Evolutionary conservation across 176 grass and related monocot genomes (phyloP).

Genomic region (Triticum urartu): DNA sequence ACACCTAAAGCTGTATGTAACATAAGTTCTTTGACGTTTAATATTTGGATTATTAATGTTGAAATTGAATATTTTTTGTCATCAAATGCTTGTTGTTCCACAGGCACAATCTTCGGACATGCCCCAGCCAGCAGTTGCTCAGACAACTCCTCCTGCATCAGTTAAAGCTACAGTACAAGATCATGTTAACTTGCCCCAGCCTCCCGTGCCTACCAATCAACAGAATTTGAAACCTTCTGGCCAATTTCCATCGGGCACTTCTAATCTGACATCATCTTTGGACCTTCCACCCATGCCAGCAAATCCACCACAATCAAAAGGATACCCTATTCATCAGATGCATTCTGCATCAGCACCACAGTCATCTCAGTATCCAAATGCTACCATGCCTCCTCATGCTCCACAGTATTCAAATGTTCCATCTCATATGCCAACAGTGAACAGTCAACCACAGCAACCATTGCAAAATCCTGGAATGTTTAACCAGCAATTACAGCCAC

Average conservation of each 20-base stretch:
- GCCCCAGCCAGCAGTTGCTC: slow-evolving; percentile 34
- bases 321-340: slow-evolving; percentile 45
- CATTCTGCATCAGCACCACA: slow-evolving; percentile 45
- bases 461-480: slow-evolving; percentile 72
- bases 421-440: slow-evolving; percentile 50
- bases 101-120: slow-evolving; percentile 51
- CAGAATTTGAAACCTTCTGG: slow-evolving; percentile 47
- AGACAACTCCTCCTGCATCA: slow-evolving; percentile 28
- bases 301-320: slow-evolving; percentile 49
- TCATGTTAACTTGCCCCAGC: slow-evolving; percentile 42
- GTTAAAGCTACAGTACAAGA: slow-evolving; percentile 40
- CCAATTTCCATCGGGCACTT: slow-evolving; percentile 39
- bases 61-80: slow-evolving; percentile 20
- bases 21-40: slow-evolving; percentile 23
- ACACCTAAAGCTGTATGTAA: slow-evolving; percentile 71
- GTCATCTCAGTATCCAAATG: slow-evolving; percentile 61
- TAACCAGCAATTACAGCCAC: slow-evolving; percentile 78
- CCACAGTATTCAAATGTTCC: slow-evolving; percentile 55
- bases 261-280: slow-evolving; percentile 35
- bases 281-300: slow-evolving; percentile 49
- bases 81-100: slow-evolving; percentile 43
- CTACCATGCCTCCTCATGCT: slow-evolving; percentile 41
- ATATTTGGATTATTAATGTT: neutral
- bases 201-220: slow-evolving; percentile 41
- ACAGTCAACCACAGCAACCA: slow-evolving; percentile 53